Conservation (phyloP, 148 eudicot genomes). For the Diospyros kaki region DNA sequence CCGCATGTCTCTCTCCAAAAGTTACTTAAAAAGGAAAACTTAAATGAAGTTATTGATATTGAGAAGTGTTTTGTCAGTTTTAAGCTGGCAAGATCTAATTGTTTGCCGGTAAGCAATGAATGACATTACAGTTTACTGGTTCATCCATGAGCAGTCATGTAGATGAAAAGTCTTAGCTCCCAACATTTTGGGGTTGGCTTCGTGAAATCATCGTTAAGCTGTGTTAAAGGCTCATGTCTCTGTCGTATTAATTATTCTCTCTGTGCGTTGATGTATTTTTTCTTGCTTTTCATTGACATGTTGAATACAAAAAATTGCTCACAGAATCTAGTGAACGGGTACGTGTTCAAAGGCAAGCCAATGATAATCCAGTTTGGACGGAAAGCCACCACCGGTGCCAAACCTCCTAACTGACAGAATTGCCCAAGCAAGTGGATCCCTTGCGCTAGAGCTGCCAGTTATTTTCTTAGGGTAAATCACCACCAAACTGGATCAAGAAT, state of each 20-base stretch:
- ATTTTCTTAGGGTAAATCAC: neutral
- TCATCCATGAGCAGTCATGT: neutral
- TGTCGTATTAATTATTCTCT: too few relatives aligned
- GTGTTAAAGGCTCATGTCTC: too few relatives aligned
- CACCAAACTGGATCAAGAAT: neutral
- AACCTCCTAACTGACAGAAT: conserved; percentile 17
- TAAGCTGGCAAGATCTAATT: conserved; percentile 2
- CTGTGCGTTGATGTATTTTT: too few relatives aligned
- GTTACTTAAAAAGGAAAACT: neutral
- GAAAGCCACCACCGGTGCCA: conserved; percentile 44
- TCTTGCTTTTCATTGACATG: too few relatives aligned
- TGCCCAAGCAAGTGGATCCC: neutral
- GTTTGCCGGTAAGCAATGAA: neutral
- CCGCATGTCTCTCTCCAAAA: neutral
- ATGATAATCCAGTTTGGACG: conserved; percentile 94
- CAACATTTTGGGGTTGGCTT: neutral
- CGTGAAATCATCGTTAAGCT: too few relatives aligned
- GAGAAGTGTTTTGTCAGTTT: neutral
- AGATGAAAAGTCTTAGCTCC: neutral
- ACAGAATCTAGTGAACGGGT: conserved; percentile 87
- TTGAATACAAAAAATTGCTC: neutral
- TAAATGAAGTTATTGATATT: neutral
- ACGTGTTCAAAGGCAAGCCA: conserved; percentile 88
- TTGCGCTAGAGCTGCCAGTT: neutral
- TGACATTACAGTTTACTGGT: neutral